Evolutionary conservation across 108 stramenopile genomes (phyloP), one percentile per base, ranked within the genome.

Genomic region (Craspedostauros australis): DNA sequence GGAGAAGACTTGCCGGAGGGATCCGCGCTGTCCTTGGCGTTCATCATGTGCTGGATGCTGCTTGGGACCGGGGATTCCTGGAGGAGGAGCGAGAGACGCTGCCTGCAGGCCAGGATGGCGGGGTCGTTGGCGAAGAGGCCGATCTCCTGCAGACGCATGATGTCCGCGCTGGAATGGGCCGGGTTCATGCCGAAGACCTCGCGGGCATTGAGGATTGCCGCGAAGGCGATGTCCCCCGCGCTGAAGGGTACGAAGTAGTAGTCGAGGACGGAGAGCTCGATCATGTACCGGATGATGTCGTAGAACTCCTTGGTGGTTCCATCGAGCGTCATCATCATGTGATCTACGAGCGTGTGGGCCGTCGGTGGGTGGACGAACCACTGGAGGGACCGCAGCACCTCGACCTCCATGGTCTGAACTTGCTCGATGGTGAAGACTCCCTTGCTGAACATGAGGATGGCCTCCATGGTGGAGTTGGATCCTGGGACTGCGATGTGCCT

Each of bases 361-460:
- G 82, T 80, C 0, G 82, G 82, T n/a, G 82, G 82, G 43, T 75
- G 73, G 58, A 84, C 61, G 25, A 74, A 58, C 82, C 78, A 84
- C 44, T 71, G 44, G 40, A 83, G 61, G 18, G 57, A 50, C 39
- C 58, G 53, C 55, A 83, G 42, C 15, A 83, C 54, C 7, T 51
- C 54, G n/a, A 49, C 41, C 61, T 84, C 82, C 78, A 75, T 84
- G 27, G 49, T 44, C 19, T 75, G 30, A 54, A 84, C 68, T 41
- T 80, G 66, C 31, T 68, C 37, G 14, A 54, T 42, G 15, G 66
- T 68, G 50, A 79, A 84, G 37, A 55, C 48, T 12, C 79, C 82
- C 31, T 76, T 55, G 50, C 73, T 68, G 2, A 75, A 27, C 38
- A 53, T 45, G 15, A 80, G 57, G 33, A 88, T 71, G n/a, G 67